These are phyloP conservation scores for Phytophthora capsici DNA, from an alignment of 352 stramenopile species.

Conservation along the genomic window DNA sequence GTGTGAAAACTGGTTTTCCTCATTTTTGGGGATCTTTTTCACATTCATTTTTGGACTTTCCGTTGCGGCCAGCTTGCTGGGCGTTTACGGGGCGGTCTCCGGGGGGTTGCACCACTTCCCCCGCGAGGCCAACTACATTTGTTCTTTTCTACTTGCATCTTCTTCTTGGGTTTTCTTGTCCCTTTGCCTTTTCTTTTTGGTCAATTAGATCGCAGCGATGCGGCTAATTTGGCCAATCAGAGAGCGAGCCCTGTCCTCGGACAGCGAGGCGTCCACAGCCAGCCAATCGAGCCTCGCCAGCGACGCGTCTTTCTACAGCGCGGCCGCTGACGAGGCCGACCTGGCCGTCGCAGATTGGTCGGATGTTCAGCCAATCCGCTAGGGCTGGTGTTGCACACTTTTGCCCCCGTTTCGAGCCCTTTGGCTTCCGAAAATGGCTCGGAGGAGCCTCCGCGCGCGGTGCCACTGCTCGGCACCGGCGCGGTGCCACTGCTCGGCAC, in stretches of 20 bases:
- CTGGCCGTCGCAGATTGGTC: too few species aligned
- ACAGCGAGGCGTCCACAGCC: slow-evolving; percentile 18
- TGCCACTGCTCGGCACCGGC: not conserved
- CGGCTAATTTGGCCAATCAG: slow-evolving; percentile 9
- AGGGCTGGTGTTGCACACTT: not conserved
- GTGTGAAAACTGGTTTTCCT: too few species aligned
- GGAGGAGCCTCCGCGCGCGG: not conserved
- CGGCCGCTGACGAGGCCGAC: not conserved
- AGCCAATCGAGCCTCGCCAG: slow-evolving; percentile 19
- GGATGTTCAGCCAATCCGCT: too few species aligned
- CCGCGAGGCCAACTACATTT: too few species aligned
- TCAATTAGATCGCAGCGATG: slow-evolving; percentile 3
- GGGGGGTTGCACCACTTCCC: too few species aligned
- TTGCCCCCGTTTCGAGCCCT: slow-evolving; percentile 4
- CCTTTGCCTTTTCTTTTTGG: slow-evolving; percentile 2
- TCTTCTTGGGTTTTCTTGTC: too few species aligned
- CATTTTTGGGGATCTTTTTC: too few species aligned
- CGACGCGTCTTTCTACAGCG: slow-evolving; percentile 13
- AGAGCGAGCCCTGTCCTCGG: not conserved
- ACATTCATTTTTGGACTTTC: too few species aligned
- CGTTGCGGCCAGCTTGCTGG: too few species aligned
- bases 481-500: too few species aligned
- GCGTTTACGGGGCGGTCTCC: too few species aligned
- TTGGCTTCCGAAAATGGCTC: not conserved
- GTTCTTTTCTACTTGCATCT: too few species aligned